Conservation (phyloP, 2,329 filamentous ascomycete species). For the Macroventuria anomochaeta region DNA sequence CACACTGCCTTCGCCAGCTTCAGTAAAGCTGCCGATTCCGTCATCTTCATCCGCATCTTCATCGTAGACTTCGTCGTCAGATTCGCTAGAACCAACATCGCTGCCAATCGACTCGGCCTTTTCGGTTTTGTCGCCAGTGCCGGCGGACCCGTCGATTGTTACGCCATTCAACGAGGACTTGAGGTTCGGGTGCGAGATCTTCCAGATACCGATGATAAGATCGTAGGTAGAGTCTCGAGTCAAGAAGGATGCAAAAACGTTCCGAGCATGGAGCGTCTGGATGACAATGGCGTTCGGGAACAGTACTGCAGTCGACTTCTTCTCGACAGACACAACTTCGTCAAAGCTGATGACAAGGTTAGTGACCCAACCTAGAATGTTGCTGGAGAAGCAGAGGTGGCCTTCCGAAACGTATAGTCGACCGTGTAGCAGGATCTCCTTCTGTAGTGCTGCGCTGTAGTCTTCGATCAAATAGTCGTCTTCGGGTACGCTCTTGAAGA, state of each 20-base stretch:
- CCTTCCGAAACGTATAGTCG: slow-evolving; percentile 96
- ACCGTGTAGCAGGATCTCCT: slow-evolving; percentile 93
- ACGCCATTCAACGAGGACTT: slow-evolving; percentile 92
- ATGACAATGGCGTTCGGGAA: slow-evolving; percentile 99
- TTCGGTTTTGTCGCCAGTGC: slow-evolving; percentile 87
- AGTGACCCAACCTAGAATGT: slow-evolving; percentile 97
- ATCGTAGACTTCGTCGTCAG: slow-evolving; percentile 79
- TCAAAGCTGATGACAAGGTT: slow-evolving; percentile 98
- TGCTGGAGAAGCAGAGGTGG: slow-evolving; percentile 98
- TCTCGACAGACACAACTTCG: slow-evolving; percentile 95
- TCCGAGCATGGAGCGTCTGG: slow-evolving; percentile 91
- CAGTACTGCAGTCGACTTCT: slow-evolving; percentile 90
- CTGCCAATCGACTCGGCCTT: slow-evolving; percentile 70
- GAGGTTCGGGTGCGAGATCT: slow-evolving; percentile 89
- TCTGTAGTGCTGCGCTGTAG: slow-evolving; percentile 94
- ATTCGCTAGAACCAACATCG: slow-evolving; percentile 62
- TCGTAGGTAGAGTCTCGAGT: slow-evolving; percentile 96
- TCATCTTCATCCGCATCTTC: slow-evolving; percentile 81
- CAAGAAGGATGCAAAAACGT: slow-evolving; percentile 94
- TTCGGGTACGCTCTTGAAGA: slow-evolving; percentile 96
- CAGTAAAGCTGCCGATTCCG: slow-evolving; percentile 67
- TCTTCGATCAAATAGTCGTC: slow-evolving; percentile 98
- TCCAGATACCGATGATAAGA: slow-evolving; percentile 97
- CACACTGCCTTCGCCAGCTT: slow-evolving; percentile 61
- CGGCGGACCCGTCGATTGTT: slow-evolving; percentile 70